phyloP scores from a whole-genome alignment of 305 asterid species.

The Fraxinus paxiana region DNA sequence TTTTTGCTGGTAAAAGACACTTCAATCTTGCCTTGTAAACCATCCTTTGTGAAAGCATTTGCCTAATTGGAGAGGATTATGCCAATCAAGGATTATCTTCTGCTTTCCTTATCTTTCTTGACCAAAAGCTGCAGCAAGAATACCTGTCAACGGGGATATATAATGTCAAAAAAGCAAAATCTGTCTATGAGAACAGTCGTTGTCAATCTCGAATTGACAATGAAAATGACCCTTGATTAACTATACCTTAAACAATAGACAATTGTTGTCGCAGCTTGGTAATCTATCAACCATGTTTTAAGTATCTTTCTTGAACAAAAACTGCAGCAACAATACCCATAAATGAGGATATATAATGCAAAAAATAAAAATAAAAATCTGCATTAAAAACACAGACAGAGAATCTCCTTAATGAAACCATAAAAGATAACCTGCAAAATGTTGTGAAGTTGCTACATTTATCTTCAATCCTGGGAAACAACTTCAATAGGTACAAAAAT shows the following conservation, averaged over 20 bases:
- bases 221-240: not conserved
- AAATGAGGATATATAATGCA: not conserved
- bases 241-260: not conserved
- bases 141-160: not conserved
- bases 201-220: not conserved
- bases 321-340: not conserved
- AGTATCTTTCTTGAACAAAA: not conserved
- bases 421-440: not conserved
- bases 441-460: not conserved
- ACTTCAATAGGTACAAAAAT: not conserved
- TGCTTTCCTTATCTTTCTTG: not conserved
- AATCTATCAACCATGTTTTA: not conserved
- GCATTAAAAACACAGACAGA: not conserved
- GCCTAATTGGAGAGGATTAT: not conserved
- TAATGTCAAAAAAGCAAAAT: not conserved
- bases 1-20: not conserved
- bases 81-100: not conserved
- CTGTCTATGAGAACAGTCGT: not conserved
- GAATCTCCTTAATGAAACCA: not conserved
- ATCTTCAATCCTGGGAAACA: not conserved
- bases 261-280: not conserved
- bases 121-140: not conserved
- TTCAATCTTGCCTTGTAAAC: not conserved
- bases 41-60: not conserved
- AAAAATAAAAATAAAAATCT: not conserved